Evolutionary conservation across 331 rosid species (phyloP), one percentile per base, ranked within the genome.

Genomic region (Rhamnella rubrinervis): DNA sequence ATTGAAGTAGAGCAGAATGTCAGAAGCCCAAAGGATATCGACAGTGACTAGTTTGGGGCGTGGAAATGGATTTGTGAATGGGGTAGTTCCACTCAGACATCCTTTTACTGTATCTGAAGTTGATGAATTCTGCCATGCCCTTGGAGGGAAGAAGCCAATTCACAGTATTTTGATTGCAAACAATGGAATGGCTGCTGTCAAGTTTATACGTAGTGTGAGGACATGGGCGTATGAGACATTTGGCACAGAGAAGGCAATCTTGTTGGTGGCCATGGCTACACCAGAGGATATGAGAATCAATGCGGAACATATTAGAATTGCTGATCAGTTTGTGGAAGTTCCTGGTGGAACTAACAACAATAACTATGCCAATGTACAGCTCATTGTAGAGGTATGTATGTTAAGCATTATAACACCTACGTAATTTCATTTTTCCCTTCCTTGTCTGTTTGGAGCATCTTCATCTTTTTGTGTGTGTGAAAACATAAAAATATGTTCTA

Each of bases 161-260:
- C 97, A 91, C 73, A 95, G 99, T 67, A 95, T 95, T 78, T 86
- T 95, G 71, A 85, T 95, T 46, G 93, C 99, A 47, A 95, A 95
- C 86, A 95, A 95, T 89, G 99, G 99, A 80, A 95, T 95, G 99
- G 99, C 99, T 4, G 99, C 99, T 1, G 97, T 95, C 67, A 95
- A 95, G 77, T 95, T 95, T 77, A 95, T 95, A 28, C 95, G 99
- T 28, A 91, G 99, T 74, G 88, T 91, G 68, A 85, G 99, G 82
- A 83, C 88, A 52, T 95, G 99, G 99, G 96, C 99, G 51, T 91
- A 91, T 59, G 99, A 95, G 81, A 82, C 97, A 55, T 87, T 95
- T 78, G 97, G 98, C 69, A 80, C 96, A 1, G 98, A 95, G 84
- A 95, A 95, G 81, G 96, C 97, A 51, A 88, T 95, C 80, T 81